phyloP scores from a whole-genome alignment of 257 asterid genomes.

The Anisodus acutangulus region DNA sequence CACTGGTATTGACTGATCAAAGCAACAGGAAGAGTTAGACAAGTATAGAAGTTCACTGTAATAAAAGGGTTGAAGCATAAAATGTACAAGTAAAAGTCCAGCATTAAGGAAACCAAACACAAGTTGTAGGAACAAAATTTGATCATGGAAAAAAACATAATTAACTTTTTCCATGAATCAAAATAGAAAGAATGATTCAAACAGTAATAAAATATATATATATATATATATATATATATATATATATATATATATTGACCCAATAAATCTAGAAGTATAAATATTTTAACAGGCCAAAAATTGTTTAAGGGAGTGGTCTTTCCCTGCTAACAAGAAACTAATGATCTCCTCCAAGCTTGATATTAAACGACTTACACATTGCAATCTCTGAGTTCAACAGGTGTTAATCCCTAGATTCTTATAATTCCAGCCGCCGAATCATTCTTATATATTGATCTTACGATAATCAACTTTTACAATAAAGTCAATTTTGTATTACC shows the following conservation, averaged over 20 bases:
- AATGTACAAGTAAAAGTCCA: constrained; percentile 24
- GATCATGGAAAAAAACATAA: background rate
- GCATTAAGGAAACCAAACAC: background rate
- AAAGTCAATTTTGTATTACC: background rate
- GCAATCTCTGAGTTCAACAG: constrained; percentile 24
- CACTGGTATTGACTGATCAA: constrained; percentile 93
- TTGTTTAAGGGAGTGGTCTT: background rate
- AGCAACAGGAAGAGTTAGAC: constrained; percentile 36
- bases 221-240: background rate
- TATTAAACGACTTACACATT: background rate
- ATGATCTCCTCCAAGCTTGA: constrained; percentile 14
- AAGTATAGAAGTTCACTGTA: constrained; percentile 29
- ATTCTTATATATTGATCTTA: constrained; percentile 25
- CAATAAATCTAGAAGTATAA: background rate
- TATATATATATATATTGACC: background rate
- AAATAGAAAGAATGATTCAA: background rate
- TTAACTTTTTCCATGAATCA: constrained; percentile 6
- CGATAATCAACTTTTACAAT: background rate
- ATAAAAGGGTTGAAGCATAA: constrained; percentile 28
- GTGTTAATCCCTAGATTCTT: background rate
- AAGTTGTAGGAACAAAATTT: background rate
- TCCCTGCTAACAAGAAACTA: background rate
- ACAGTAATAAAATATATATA: background rate
- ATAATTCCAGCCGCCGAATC: constrained; percentile 9
- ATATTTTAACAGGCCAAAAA: background rate